Evolutionary conservation across 352 stramenopile species (phyloP).

Genomic region (Pseudoperonospora humuli): DNA sequence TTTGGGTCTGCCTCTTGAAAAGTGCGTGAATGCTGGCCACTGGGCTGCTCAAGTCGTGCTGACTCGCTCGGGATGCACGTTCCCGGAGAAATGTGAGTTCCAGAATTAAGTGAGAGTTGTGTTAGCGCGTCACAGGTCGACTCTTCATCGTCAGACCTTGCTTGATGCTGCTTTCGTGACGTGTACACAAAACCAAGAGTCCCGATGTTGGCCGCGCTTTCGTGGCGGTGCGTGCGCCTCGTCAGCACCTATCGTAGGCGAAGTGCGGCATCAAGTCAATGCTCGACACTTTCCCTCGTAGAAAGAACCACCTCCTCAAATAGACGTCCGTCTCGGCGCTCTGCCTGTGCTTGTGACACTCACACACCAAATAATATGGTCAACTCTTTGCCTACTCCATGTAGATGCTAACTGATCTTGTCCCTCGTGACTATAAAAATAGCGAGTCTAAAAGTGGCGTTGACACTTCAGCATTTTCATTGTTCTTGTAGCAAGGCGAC

Average conservation of each 20-base stretch:
- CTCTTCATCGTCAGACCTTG: constrained; percentile 2
- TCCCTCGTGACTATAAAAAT: constrained; percentile 8
- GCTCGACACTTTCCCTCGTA: constrained; percentile 24
- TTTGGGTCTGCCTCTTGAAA: constrained; percentile 71
- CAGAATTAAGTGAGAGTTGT: constrained; percentile 44
- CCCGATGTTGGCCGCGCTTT: constrained; percentile 17
- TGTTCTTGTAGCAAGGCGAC: neutral
- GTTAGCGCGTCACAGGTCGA: neutral
- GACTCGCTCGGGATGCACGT: constrained; percentile 94
- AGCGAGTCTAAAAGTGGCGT: too few relatives aligned
- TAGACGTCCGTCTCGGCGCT: constrained; percentile 23
- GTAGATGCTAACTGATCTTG: constrained; percentile 6
- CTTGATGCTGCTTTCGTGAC: constrained; percentile 6
- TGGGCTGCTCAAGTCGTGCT: constrained; percentile 96
- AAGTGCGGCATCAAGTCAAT: constrained; percentile 14
- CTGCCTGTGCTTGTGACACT: constrained; percentile 4
- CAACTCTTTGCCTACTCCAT: too few relatives aligned
- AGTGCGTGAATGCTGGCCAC: constrained; percentile 95
- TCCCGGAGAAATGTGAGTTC: constrained; percentile 90
- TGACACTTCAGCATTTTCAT: constrained; percentile 9
- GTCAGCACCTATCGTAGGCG: constrained; percentile 20
- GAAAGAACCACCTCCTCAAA: constrained; percentile 27
- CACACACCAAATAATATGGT: too few relatives aligned
- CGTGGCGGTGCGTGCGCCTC: constrained; percentile 11
- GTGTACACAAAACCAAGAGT: constrained; percentile 17